These are phyloP conservation scores for Russula vinacea DNA, from an alignment of 768 basidiomycete species.

Conservation along the genomic window DNA sequence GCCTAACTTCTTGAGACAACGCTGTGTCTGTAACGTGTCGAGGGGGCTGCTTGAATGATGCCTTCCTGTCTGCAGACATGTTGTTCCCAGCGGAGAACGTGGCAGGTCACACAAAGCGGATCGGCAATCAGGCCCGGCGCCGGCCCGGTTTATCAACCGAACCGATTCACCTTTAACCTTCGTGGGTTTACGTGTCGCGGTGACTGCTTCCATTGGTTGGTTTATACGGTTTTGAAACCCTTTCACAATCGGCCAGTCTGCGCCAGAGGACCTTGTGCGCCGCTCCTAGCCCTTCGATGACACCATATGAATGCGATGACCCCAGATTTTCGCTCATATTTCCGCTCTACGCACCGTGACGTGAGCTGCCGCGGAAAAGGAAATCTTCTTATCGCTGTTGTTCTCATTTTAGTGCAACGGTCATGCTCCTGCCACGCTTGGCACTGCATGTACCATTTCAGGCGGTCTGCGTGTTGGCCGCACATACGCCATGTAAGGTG, in stretches of 20 bases:
- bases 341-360: not conserved
- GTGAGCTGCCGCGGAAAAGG: not conserved
- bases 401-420: not conserved
- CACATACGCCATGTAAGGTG: not conserved
- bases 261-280: too few relatives aligned
- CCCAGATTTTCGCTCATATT: not conserved
- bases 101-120: not conserved
- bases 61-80: slow-evolving; percentile 26
- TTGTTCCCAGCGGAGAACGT: not conserved
- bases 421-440: too few relatives aligned
- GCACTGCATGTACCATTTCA: not conserved
- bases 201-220: too few relatives aligned
- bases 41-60: slow-evolving; percentile 29
- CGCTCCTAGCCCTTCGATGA: too few relatives aligned
- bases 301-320: too few relatives aligned
- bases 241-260: too few relatives aligned
- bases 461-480: not conserved
- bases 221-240: too few relatives aligned
- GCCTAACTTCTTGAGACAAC: slow-evolving; percentile 24
- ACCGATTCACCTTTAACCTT: too few relatives aligned
- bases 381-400: not conserved
- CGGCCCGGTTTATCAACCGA: not conserved
- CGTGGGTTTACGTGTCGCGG: too few relatives aligned
- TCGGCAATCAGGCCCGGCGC: not conserved
- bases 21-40: slow-evolving; percentile 14